Percentiles rank a stretch among this genome's conserved stretches.
Conservation (phyloP, 139 green algal species). For the Haematococcus sp. region DNA sequence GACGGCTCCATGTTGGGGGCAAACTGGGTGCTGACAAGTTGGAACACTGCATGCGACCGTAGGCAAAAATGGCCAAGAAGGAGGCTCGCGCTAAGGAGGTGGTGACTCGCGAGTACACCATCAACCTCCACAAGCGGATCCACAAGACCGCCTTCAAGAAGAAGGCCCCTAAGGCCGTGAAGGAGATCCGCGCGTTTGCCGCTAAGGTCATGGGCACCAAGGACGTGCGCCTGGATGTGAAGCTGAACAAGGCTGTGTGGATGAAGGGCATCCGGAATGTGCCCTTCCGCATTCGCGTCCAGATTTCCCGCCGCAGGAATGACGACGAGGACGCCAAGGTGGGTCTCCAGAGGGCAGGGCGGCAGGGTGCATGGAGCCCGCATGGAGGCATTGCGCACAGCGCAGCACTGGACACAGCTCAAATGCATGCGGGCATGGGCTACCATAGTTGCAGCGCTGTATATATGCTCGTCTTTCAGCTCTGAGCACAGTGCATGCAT, state of each 20-base stretch:
- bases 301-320: constrained; percentile 90
- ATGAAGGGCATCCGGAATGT: constrained; percentile 93
- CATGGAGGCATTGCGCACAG: no score
- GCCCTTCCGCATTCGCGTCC: constrained; percentile 85
- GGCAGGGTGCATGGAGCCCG: not conserved
- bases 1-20: not conserved
- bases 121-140: constrained; percentile 96
- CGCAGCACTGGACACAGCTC: no score
- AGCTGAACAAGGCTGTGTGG: constrained; percentile 99
- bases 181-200: constrained; percentile 97
- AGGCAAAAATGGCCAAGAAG: constrained; percentile 66
- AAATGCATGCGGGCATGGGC: not conserved
- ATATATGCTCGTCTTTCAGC: not conserved
- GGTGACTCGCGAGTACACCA: constrained; percentile 96
- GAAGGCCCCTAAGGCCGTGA: constrained; percentile 86
- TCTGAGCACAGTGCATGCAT: not conserved
- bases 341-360: constrained; percentile 1
- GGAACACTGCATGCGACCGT: no score
- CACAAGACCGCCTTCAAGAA: constrained; percentile 96
- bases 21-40: no score
- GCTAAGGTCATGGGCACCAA: constrained; percentile 92
- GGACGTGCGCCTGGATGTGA: constrained; percentile 96
- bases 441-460: not conserved
- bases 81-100: constrained; percentile 70
- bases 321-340: constrained; percentile 98